Evolutionary conservation across 2,329 filamentous ascomycete species (phyloP).

Genomic region (Alternaria arbusti): DNA sequence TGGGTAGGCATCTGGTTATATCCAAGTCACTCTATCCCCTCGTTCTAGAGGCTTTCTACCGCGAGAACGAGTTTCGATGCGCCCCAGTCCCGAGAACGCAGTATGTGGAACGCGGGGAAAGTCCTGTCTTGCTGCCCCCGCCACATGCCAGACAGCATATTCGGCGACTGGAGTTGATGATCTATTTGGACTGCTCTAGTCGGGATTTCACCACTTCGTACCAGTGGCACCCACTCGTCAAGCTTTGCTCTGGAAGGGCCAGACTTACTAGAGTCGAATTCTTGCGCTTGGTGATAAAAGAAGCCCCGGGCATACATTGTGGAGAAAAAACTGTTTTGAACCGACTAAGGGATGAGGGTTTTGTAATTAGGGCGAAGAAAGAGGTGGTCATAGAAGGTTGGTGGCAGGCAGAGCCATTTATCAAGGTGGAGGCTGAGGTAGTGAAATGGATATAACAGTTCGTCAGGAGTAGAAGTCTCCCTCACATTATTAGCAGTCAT

Average conservation of each 20-base stretch:
- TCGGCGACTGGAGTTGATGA: not conserved
- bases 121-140: not conserved
- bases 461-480: not conserved
- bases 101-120: no score
- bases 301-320: not conserved
- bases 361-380: not conserved
- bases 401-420: not conserved
- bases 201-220: not conserved
- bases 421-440: not conserved
- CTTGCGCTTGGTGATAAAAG: not conserved
- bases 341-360: not conserved
- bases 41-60: not conserved
- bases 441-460: not conserved
- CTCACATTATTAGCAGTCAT: not conserved
- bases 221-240: not conserved
- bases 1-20: not conserved
- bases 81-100: no score
- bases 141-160: not conserved
- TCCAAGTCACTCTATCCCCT: not conserved
- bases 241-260: not conserved
- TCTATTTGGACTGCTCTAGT: not conserved
- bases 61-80: not conserved
- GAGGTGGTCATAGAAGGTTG: not conserved
- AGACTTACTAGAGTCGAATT: not conserved
- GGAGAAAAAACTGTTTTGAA: not conserved